A percentile compares a stretch with the other conserved stretches of the same genome.
Evolutionary conservation across 345 rosid species (phyloP).

Genomic region (Citrus hindsii): DNA sequence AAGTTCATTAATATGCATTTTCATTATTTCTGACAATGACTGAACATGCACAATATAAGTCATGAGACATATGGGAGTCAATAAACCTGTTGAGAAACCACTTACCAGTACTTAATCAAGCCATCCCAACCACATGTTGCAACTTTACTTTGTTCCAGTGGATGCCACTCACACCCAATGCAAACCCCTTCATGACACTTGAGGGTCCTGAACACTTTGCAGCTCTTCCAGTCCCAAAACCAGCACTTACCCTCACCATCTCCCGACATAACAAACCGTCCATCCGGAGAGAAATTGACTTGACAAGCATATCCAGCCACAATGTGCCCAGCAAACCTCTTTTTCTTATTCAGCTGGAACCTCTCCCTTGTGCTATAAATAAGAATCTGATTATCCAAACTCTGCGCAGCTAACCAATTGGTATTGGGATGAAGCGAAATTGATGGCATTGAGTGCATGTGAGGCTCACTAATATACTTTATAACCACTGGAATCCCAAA

Average conservation of each 20-base stretch:
- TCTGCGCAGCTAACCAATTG: constrained; percentile 98
- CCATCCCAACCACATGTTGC: constrained; percentile 99
- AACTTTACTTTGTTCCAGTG: constrained; percentile 93
- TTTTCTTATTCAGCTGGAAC: constrained; percentile 95
- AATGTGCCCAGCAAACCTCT: constrained; percentile 93
- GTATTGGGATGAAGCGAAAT: constrained; percentile 87
- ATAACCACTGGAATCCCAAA: constrained; percentile 97
- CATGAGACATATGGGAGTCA: neutral
- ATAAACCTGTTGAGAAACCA: constrained; percentile 9
- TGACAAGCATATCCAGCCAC: constrained; percentile 97
- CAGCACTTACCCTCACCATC: constrained; percentile 99
- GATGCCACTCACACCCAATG: constrained; percentile 96
- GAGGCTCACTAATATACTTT: constrained; percentile 98
- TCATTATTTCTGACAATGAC: neutral
- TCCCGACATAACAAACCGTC: constrained; percentile 98
- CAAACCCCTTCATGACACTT: constrained; percentile 92
- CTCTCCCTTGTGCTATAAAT: constrained; percentile 88
- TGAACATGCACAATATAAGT: neutral
- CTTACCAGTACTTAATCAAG: constrained; percentile 94
- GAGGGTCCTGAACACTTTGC: constrained; percentile 87
- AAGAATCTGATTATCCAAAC: constrained; percentile 94
- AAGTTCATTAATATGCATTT: neutral
- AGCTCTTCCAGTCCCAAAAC: constrained; percentile 99
- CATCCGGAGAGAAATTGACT: constrained; percentile 98
- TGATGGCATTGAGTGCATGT: constrained; percentile 98